These are phyloP conservation scores for Russula compacta DNA, from an alignment of 768 basidiomycete genomes.

Conservation along the genomic window DNA sequence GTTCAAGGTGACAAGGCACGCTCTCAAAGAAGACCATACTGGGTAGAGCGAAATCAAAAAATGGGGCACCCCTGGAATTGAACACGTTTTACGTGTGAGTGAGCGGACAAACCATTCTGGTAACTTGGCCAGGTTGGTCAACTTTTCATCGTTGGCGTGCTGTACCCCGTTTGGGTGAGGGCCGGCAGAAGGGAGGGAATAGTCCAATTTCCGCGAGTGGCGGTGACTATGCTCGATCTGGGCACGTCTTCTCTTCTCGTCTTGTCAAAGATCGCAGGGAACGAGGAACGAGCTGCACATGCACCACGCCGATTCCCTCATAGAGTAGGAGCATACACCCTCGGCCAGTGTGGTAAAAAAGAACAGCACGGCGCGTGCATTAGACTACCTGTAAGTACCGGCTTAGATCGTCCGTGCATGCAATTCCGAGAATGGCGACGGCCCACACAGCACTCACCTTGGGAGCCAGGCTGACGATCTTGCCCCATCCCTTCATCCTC, in stretches of 20 bases:
- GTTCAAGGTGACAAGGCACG: neutral
- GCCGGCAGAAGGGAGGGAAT: neutral
- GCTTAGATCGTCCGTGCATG: too few relatives aligned
- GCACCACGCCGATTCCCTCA: neutral
- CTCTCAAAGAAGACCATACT: neutral
- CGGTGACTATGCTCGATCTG: neutral
- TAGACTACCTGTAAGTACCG: constrained; percentile 9
- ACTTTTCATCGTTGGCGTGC: neutral
- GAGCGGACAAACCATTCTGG: neutral
- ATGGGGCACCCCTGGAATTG: neutral
- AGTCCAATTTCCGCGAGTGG: constrained; percentile 1
- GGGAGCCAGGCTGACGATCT: constrained; percentile 86
- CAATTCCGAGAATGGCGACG: constrained; percentile 1
- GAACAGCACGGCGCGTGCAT: neutral
- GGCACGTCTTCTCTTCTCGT: neutral
- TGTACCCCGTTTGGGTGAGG: neutral
- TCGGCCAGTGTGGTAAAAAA: too few relatives aligned
- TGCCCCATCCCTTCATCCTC: constrained; percentile 88
- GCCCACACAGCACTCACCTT: too few relatives aligned
- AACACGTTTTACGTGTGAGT: constrained; percentile 6
- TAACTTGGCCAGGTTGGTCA: neutral
- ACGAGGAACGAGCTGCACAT: constrained; percentile 3
- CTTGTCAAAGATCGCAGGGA: neutral
- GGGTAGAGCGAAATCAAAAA: neutral
- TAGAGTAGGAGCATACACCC: too few relatives aligned